Percentiles rank a stretch among this genome's conserved stretches.
Evolutionary conservation across 2,329 filamentous ascomycete genomes (phyloP).

Genomic region (Capronia americana): DNA sequence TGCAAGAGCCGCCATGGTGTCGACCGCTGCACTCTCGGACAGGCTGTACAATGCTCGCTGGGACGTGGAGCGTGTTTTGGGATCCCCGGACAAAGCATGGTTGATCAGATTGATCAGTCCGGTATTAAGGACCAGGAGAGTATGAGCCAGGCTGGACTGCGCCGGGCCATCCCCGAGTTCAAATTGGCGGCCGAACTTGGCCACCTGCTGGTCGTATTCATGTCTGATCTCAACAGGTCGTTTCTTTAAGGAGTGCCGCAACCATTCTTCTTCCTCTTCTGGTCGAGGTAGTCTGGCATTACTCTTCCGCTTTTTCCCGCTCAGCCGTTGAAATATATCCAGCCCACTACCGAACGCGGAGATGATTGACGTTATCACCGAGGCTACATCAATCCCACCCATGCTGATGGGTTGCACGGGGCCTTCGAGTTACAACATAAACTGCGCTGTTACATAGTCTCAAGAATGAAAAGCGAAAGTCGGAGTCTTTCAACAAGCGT

Average conservation of each 20-base stretch:
- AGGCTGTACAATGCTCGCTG: constrained; percentile 33
- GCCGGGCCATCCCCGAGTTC: constrained; percentile 37
- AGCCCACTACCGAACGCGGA: constrained; percentile 38
- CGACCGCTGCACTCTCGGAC: constrained; percentile 38
- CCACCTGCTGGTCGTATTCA: constrained; percentile 36
- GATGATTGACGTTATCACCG: constrained; percentile 39
- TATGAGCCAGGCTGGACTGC: constrained; percentile 39
- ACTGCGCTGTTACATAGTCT: background rate
- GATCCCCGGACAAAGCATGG: constrained; percentile 29
- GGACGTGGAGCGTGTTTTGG: constrained; percentile 28
- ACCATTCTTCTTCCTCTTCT: constrained; percentile 37
- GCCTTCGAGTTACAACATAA: background rate
- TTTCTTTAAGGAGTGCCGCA: constrained; percentile 34
- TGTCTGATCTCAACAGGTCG: constrained; percentile 36
- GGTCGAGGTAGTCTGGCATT: constrained; percentile 31
- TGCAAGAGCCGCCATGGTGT: constrained; percentile 39
- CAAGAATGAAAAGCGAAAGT: background rate
- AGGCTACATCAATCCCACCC: constrained; percentile 37
- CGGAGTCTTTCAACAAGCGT: background rate
- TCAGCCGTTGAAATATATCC: constrained; percentile 35
- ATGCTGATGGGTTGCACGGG: constrained; percentile 17
- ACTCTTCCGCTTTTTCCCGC: constrained; percentile 34
- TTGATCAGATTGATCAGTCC: constrained; percentile 40
- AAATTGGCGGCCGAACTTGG: constrained; percentile 36
- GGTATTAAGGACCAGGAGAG: constrained; percentile 40